These are phyloP conservation scores for Wallacemonas sp. DNA, from an alignment of 208 protist species.

Conservation along the genomic window DNA sequence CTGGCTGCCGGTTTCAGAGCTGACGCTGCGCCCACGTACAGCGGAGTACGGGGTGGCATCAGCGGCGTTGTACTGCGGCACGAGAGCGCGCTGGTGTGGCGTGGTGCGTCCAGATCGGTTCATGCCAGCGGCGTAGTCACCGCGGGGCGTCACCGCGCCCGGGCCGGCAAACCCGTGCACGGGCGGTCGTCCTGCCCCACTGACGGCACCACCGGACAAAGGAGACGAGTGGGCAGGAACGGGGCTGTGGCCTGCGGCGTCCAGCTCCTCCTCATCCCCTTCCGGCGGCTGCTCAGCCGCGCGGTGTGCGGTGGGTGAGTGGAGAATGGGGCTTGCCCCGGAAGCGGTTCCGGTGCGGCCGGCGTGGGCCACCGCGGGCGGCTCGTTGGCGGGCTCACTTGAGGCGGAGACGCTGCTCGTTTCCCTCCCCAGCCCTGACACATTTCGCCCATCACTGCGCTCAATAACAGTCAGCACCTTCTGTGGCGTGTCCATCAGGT, in stretches of 20 bases:
- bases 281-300: background rate
- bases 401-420: background rate
- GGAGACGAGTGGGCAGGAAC: background rate
- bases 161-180: background rate
- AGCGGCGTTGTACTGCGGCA: conserved; percentile 17
- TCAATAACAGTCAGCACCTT: conserved; percentile 10
- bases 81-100: conserved; percentile 28
- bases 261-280: background rate
- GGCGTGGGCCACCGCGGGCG: no score
- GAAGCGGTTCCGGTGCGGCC: no score
- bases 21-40: conserved; percentile 12
- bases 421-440: background rate
- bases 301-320: background rate
- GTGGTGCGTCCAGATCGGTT: conserved; percentile 23
- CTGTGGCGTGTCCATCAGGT: conserved; percentile 9
- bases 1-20: conserved; percentile 13
- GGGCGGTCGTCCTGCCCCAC: background rate
- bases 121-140: conserved; percentile 15
- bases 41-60: conserved; percentile 5
- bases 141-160: background rate
- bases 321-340: no score
- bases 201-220: background rate
- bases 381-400: no score
- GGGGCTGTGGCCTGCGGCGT: background rate
- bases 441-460: background rate